Conservation (phyloP, 2,329 filamentous ascomycete species). For the Westerdykella aurantiaca region DNA sequence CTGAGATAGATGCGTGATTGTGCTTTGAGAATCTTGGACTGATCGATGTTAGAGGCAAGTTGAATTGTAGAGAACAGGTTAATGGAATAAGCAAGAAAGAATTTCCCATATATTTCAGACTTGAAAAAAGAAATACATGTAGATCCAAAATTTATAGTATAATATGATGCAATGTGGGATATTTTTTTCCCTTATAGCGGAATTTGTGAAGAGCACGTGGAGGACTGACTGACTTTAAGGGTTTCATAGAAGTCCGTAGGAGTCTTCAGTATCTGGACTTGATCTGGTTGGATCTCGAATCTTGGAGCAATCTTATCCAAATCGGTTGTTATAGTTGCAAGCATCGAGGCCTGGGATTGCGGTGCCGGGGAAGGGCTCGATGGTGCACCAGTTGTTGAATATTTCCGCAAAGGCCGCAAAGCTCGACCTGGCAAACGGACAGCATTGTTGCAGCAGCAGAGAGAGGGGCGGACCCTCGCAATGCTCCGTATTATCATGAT, state of each 20-base stretch:
- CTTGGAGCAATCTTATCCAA: constrained; percentile 86
- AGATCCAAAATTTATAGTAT: background rate
- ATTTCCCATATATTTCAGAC: too few relatives aligned
- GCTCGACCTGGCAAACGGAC: constrained; percentile 13
- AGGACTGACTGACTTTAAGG: constrained; percentile 61
- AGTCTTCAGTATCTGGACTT: constrained; percentile 71
- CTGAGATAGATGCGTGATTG: constrained; percentile 80
- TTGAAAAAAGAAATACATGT: background rate
- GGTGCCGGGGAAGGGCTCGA: constrained; percentile 22
- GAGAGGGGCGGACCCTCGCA: constrained; percentile 20
- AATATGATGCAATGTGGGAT: background rate
- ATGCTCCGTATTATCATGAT: constrained; percentile 34
- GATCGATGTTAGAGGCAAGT: constrained; percentile 8
- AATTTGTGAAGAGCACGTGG: constrained; percentile 1
- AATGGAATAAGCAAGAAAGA: too few relatives aligned
- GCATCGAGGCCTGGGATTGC: constrained; percentile 48
- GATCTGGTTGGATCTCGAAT: constrained; percentile 75
- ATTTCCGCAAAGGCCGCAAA: constrained; percentile 22
- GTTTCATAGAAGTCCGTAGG: constrained; percentile 88
- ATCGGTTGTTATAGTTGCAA: constrained; percentile 62
- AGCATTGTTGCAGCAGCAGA: constrained; percentile 10
- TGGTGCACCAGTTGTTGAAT: constrained; percentile 29
- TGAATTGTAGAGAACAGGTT: background rate
- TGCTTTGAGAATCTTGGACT: constrained; percentile 70
- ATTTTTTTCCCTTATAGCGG: too few relatives aligned